These are phyloP conservation scores for Aeminium ludgeri DNA, from an alignment of 495 filamentous ascomycete species.

Conservation along the genomic window DNA sequence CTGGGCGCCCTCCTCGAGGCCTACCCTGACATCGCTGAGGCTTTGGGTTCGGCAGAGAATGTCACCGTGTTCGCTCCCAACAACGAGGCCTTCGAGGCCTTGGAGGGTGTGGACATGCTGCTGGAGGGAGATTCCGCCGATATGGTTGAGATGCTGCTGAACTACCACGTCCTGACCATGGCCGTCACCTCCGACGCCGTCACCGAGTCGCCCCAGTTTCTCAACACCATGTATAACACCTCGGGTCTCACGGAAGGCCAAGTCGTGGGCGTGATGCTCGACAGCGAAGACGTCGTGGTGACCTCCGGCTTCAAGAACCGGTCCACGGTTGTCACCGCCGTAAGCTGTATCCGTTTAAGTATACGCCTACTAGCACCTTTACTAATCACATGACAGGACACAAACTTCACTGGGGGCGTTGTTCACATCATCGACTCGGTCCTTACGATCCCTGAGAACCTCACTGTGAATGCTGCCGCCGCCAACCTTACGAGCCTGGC, in stretches of 20 bases:
- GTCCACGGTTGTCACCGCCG: constrained; percentile 21
- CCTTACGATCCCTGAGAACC: constrained; percentile 37
- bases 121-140: constrained; percentile 22
- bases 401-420: constrained; percentile 45
- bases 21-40: constrained; percentile 25
- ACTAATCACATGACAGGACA: constrained; percentile 22
- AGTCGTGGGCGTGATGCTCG: constrained; percentile 25
- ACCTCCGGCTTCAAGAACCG: constrained; percentile 23
- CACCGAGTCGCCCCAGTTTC: constrained; percentile 30
- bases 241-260: constrained; percentile 34
- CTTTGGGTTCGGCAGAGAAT: constrained; percentile 31
- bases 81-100: constrained; percentile 37
- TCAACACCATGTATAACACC: constrained; percentile 38
- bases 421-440: constrained; percentile 48
- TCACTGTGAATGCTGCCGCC: constrained; percentile 32
- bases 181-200: constrained; percentile 27
- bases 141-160: constrained; percentile 31
- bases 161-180: constrained; percentile 51
- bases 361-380: neutral
- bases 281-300: constrained; percentile 20
- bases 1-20: constrained; percentile 30
- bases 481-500: constrained; percentile 39
- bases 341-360: constrained; percentile 12
- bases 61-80: constrained; percentile 50
- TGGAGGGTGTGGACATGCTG: constrained; percentile 21